Evolutionary conservation across 108 stramenopile species (phyloP).

Genomic region (Cyclotella kingstonii): DNA sequence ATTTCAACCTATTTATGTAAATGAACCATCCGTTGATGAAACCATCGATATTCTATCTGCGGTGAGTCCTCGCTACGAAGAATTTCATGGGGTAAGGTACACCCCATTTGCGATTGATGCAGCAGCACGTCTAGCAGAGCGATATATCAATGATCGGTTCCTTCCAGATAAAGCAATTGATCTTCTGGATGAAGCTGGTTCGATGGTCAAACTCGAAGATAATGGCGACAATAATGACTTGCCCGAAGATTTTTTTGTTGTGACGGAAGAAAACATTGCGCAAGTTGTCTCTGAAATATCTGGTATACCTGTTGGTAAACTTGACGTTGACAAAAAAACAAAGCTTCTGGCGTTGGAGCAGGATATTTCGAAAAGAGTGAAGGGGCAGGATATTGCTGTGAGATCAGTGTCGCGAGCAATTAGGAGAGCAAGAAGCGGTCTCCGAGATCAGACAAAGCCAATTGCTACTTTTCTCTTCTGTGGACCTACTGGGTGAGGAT

Average conservation of each 20-base stretch:
- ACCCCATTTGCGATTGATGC: constrained; percentile 60
- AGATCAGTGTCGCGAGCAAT: constrained; percentile 75
- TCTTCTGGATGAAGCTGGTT: constrained; percentile 94
- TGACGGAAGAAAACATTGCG: constrained; percentile 64
- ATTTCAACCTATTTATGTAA: constrained; percentile 81
- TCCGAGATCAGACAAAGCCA: constrained; percentile 71
- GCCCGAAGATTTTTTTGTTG: constrained; percentile 53
- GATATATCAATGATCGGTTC: constrained; percentile 73
- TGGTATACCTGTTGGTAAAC: constrained; percentile 69
- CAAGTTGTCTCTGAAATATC: constrained; percentile 63
- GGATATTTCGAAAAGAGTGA: constrained; percentile 69
- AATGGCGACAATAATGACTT: constrained; percentile 53
- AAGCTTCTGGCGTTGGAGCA: constrained; percentile 78
- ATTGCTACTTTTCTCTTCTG: constrained; percentile 85
- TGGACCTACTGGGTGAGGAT: constrained; percentile 68
- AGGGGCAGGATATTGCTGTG: constrained; percentile 88
- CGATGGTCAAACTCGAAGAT: constrained; percentile 79
- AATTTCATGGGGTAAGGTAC: constrained; percentile 73
- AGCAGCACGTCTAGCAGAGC: constrained; percentile 65
- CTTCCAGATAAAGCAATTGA: constrained; percentile 91
- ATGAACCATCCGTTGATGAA: constrained; percentile 82
- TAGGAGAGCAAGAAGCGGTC: constrained; percentile 79
- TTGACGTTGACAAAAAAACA: constrained; percentile 74
- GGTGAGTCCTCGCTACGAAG: constrained; percentile 75
- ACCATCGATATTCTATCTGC: constrained; percentile 79